Base-by-base conservation (phyloP, 2,329 filamentous ascomycete species). In the Monascus ruber region DNA sequence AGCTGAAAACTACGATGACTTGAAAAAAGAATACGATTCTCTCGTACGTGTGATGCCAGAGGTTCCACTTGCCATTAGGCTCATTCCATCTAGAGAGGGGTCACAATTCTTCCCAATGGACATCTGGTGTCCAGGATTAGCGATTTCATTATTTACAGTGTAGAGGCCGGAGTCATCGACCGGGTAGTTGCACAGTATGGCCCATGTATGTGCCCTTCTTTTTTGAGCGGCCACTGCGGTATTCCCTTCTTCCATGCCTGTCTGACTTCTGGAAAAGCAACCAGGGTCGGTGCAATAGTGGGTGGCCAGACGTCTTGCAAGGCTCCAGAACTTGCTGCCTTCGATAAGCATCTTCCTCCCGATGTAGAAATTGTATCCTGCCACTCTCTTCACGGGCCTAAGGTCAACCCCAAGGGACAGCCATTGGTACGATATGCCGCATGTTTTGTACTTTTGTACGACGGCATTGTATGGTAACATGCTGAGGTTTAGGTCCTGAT, bases 121-220 rank as follows among this genome's bases (percentile, higher is more conserved):
- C 88, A 96, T 69, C 76, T 89, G 62, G 91, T 98, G 54, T 95
- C 91, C 53, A 81, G 91, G 67, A 80, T 81, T 64, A 95, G 88
- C 80, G 89, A 96, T 73, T 96, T 88, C 65, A 94, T 95, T 68
- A 87, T 98, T 60, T 98, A 98, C 74, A 94, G 84, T 65, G 91
- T 98, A 64, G 89, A 96, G 66, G 91, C 91, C 45, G 86, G 87
- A 53, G 77, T 81, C 49, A 94, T 98, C 63, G 83, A 86, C 59
- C 76, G 74, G 50, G 85, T 95, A 53, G 91, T 95, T 55, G 82
- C 81, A 46, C 72, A 82, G 54, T 98, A 86, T 63, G 91, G 88
- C 47, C 89, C 89, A 53, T 95, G 87, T 94, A 86, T 71, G 81
- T 64, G 17, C 17, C 34, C 45, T 40, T 40, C 33, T 31, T 36